Evolutionary conservation across 768 basidiomycete genomes (phyloP), one percentile per base, ranked within the genome.

Genomic region (Dacryopinax spathularia): DNA sequence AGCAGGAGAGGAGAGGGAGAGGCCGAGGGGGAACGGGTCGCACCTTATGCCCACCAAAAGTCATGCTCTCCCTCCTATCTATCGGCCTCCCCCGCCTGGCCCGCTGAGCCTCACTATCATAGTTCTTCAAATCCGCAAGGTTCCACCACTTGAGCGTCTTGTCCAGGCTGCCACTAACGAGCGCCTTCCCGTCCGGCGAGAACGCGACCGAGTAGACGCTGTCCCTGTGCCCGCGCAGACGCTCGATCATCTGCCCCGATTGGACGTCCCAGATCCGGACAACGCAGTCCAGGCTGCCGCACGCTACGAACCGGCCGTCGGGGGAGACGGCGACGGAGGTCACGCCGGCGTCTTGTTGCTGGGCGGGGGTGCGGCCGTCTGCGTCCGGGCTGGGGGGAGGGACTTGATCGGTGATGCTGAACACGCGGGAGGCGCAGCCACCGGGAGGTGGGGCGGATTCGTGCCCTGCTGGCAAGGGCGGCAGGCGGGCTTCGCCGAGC

Each of bases 71-170:
- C 60, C n/a, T 34, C 25, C 16, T 33, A 37, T 34, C 37, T n/a
- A 36, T 48, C 63, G 10, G 33, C 60, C 7, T 44, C 56, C 16
- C 34, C 33, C 33, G 62, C 63, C 48, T 48, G 34, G 34, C 64
- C 65, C 33, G 37, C 60, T 43, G 62, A 64, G 48, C 29, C 33
- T 43, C 33, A 3, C 25, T 13, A 61, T 43, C 29, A 68, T 34
- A 10, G 71, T 71, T 66, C 48, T 56, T 56, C 13, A 56, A 29
- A 29, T 56, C 48, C 6, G 74, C 72, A 22, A 91, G 80, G 71
- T 92, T 89, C 89, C 91, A 93, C 65, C 86, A 84, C 73, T 91
- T 90, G 65, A 94, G 71, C 59, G 88, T 91, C 79, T 89, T 88
- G 71, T 94, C 91, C 70, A 94, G 75, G 60, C 89, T 91, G 36